Percentiles rank a stretch among this genome's conserved stretches.
Conservation (phyloP, 352 stramenopile species). For the Plasmopara muralis region DNA sequence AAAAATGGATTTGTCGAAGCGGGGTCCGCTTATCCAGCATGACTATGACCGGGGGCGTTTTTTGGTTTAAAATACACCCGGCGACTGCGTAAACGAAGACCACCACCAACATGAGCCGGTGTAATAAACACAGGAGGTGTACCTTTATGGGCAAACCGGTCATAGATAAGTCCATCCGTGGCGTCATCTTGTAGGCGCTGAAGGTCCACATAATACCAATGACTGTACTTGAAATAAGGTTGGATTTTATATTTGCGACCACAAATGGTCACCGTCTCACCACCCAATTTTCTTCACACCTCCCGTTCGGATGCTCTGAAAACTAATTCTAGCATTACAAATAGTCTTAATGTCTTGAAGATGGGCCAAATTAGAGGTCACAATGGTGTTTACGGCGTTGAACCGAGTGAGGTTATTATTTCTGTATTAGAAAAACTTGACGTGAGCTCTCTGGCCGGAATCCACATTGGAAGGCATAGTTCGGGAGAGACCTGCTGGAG, state of each 20-base stretch:
- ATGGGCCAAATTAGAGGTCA: no score
- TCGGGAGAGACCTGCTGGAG: no score
- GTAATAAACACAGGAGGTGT: neutral
- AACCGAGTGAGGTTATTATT: no score
- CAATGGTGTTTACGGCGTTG: no score
- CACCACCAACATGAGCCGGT: neutral
- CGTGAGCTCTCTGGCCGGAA: no score
- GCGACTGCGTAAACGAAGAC: neutral
- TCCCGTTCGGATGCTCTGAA: no score
- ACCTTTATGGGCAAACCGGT: neutral
- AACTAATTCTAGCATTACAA: no score
- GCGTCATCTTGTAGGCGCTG: neutral
- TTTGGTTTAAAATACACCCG: neutral
- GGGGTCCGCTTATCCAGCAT: neutral
- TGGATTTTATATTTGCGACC: neutral
- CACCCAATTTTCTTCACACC: no score
- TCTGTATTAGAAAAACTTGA: no score
- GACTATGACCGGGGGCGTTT: neutral
- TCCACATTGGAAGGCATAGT: no score
- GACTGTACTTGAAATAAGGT: neutral
- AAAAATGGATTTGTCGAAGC: neutral
- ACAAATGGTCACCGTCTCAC: neutral
- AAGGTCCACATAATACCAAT: constrained; percentile 1
- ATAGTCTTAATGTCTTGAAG: no score
- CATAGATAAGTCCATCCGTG: neutral